A percentile compares a stretch with the other conserved stretches of the same genome.
These are phyloP conservation scores for Sporothrix luriei DNA, from an alignment of 2,329 filamentous ascomycete genomes.

Conservation along the genomic window DNA sequence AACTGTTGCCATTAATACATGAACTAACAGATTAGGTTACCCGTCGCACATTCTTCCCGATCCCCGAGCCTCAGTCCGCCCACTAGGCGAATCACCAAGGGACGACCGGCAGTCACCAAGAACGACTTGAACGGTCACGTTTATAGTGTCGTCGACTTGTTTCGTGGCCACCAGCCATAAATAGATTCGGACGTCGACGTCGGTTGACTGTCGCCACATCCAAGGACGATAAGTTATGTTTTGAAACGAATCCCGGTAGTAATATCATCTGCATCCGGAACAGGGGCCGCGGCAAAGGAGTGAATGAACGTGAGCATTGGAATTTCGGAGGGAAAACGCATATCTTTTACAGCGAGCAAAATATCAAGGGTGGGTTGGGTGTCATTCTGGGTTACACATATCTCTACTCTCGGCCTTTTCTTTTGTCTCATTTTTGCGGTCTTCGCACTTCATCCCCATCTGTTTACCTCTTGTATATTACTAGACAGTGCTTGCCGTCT, in stretches of 20 bases:
- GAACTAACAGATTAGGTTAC: constrained; percentile 32
- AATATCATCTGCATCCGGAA: constrained; percentile 8
- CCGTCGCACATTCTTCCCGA: constrained; percentile 39
- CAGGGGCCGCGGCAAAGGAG: not conserved
- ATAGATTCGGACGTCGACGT: not conserved
- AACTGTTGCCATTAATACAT: not conserved
- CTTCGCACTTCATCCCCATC: not conserved
- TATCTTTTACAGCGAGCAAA: constrained; percentile 25
- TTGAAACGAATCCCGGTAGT: constrained; percentile 12
- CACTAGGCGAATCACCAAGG: not conserved
- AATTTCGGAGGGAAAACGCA: constrained; percentile 20
- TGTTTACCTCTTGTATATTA: constrained; percentile 20
- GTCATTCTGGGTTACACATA: constrained; percentile 3
- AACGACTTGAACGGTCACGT: not conserved
- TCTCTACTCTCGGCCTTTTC: constrained; percentile 34
- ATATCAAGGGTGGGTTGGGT: not conserved
- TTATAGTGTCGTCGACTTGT: not conserved
- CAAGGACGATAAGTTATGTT: constrained; percentile 7
- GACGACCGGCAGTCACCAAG: not conserved
- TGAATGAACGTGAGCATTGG: not conserved
- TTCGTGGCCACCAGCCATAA: not conserved
- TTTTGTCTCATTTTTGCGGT: not conserved
- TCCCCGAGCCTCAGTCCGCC: constrained; percentile 26
- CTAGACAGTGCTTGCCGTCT: constrained; percentile 28
- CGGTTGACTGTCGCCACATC: not conserved